Evolutionary conservation across 2,329 filamentous ascomycete species (phyloP).

Genomic region (Xylariaceae sp.): DNA sequence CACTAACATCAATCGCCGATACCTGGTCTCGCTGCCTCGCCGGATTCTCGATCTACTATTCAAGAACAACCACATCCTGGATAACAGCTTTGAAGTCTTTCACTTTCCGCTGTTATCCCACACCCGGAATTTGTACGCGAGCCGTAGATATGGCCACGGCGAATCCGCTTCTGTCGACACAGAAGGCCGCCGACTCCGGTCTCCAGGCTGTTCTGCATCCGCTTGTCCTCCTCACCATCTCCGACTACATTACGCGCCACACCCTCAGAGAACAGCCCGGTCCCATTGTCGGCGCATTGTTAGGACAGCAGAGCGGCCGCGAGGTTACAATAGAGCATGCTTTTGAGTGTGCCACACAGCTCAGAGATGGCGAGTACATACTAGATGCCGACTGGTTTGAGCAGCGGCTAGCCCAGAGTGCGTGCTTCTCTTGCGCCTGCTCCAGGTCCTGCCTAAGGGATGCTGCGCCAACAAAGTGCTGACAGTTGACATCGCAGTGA

Average conservation of each 20-base stretch:
- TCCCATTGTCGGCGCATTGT: slow-evolving; percentile 78
- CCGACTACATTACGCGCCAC: slow-evolving; percentile 92
- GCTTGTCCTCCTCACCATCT: slow-evolving; percentile 91
- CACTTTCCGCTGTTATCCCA: slow-evolving; percentile 2
- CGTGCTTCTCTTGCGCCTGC: slow-evolving; percentile 32
- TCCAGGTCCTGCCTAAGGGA: not conserved
- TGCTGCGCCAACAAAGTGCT: slow-evolving; percentile 2
- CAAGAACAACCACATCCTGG: slow-evolving; percentile 7
- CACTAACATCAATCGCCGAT: not conserved
- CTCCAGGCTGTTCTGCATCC: slow-evolving; percentile 85
- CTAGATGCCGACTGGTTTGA: slow-evolving; percentile 70
- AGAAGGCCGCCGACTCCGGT: slow-evolving; percentile 66
- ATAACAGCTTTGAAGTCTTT: slow-evolving; percentile 4
- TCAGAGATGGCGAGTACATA: slow-evolving; percentile 52
- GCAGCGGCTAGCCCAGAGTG: slow-evolving; percentile 79
- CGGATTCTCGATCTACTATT: not conserved
- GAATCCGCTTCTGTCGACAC: slow-evolving; percentile 61
- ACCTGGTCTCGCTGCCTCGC: not conserved
- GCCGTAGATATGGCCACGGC: slow-evolving; percentile 45
- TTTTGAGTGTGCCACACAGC: slow-evolving; percentile 69
- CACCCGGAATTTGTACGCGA: not conserved
- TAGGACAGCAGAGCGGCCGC: slow-evolving; percentile 87
- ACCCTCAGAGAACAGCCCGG: slow-evolving; percentile 70
- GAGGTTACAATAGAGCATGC: slow-evolving; percentile 90
- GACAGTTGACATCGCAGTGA: slow-evolving; percentile 54